Evolutionary conservation across 2,329 filamentous ascomycete genomes (phyloP), one percentile per base, ranked within the genome.

Genomic region (Ophiocordyceps unilateralis): DNA sequence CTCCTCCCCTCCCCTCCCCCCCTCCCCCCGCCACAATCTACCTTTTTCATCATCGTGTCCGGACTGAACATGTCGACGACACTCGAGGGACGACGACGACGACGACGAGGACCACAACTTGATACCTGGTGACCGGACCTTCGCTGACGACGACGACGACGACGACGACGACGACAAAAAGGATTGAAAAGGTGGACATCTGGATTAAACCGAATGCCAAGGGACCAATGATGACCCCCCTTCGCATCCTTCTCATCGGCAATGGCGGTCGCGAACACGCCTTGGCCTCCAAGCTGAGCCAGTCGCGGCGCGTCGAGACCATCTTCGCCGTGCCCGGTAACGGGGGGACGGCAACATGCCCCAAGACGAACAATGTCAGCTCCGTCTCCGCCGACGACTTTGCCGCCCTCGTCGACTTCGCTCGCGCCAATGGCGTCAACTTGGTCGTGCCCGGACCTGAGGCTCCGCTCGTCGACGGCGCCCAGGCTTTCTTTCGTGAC

Each of bases 231-330:
- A 59, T 61, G 56, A 50, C 57, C 24, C 53, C 57, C 44, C 69
- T 86, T 49, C 74, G 78, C 52, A 72, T 95, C 52, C 78, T 96
- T 49, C 78, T 96, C 49, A 78, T 96, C 50, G 89, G 91, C 55
- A 93, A 89, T 58, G 91, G 91, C 51, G 91, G 89, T 53, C 80
- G 91, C 54, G 91, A 98, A 66, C 87, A 96, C 64, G 85, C 88
- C 40, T 74, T 95, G 48, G 87, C 88, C 37, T 96, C 88, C 88
- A 95, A 93, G 65, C 70, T 96, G 48, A 77, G 80, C 56, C 82
- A 93, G 60, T 94, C 87, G 15, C 69, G 79, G 37, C 71, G 72
- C 39, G 84, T 94, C 47, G 77, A 85, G 54, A 72, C 78, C 52
- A 89, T 96, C 57, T 68, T 73, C 51, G 74, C 67, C 38, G 74